Percentiles rank a stretch among this genome's conserved stretches.
Conservation (phyloP, 257 asterid species). For the Petunia secreta region DNA sequence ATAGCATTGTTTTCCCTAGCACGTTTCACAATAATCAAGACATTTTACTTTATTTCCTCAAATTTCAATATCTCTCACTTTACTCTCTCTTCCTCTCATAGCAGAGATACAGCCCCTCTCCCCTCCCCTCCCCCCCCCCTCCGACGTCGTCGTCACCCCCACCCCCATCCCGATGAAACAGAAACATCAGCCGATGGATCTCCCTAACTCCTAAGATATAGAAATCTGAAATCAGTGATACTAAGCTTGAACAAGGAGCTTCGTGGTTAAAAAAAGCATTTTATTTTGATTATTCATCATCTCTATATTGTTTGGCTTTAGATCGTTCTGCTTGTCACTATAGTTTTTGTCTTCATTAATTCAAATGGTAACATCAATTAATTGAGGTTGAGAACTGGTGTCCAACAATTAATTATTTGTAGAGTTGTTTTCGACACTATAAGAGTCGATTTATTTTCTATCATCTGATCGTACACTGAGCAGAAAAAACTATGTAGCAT, state of each 20-base stretch:
- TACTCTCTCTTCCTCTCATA: too few relatives aligned
- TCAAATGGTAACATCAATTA: neutral
- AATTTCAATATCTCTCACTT: too few relatives aligned
- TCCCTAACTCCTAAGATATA: neutral
- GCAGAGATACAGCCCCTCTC: too few relatives aligned
- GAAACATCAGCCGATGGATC: neutral
- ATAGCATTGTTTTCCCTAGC: too few relatives aligned
- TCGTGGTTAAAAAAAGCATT: neutral
- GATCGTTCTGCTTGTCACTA: neutral
- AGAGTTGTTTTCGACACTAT: neutral
- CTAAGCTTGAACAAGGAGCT: neutral
- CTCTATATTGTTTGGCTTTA: slow-evolving; percentile 12
- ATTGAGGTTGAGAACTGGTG: neutral
- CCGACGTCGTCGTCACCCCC: too few relatives aligned
- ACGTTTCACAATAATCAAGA: too few relatives aligned
- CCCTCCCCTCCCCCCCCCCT: too few relatives aligned
- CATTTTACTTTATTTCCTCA: too few relatives aligned
- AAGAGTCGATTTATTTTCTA: slow-evolving; percentile 21
- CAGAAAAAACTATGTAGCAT: slow-evolving; percentile 99
- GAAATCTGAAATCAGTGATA: slow-evolving; percentile 1
- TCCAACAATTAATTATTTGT: neutral
- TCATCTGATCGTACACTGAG: slow-evolving; percentile 25
- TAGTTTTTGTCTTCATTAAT: slow-evolving; percentile 1
- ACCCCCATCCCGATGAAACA: too few relatives aligned
- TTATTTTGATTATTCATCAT: neutral